Conservation (phyloP, 2,329 filamentous ascomycete genomes). For the Alternaria rosae region DNA sequence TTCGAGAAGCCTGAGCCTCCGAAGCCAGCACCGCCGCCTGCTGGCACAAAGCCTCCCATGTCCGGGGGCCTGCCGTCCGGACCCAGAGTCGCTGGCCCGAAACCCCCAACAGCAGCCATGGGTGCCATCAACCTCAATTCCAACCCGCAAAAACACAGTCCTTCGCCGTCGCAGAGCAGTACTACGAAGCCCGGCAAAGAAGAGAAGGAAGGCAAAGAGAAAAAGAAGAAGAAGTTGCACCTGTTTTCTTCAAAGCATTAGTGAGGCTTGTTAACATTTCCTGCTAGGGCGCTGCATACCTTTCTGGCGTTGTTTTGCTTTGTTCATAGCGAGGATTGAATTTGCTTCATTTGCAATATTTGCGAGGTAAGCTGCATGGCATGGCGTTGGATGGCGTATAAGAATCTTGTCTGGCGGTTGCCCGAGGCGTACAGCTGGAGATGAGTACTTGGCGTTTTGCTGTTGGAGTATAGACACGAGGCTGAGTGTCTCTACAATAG, state of each 20-base stretch:
- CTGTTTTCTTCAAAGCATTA: slow-evolving; percentile 56
- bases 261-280: slow-evolving; percentile 7
- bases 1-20: slow-evolving; percentile 74
- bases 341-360: slow-evolving; percentile 6
- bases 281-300: slow-evolving; percentile 9
- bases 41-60: slow-evolving; percentile 48
- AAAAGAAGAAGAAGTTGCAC: slow-evolving; percentile 66
- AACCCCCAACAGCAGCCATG: slow-evolving; percentile 46
- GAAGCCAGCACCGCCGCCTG: slow-evolving; percentile 61
- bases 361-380: slow-evolving; percentile 8
- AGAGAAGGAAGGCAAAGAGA: slow-evolving; percentile 40
- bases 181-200: slow-evolving; percentile 29
- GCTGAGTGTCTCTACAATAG: not conserved
- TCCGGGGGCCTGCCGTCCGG: slow-evolving; percentile 41
- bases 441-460: not conserved
- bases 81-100: slow-evolving; percentile 33
- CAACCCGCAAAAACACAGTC: slow-evolving; percentile 16
- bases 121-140: slow-evolving; percentile 44
- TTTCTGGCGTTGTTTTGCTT: slow-evolving; percentile 21
- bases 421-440: not conserved
- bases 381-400: slow-evolving; percentile 11
- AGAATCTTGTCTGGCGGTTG: not conserved
- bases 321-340: slow-evolving; percentile 13
- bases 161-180: slow-evolving; percentile 24
- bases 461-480: not conserved